Percentiles rank a stretch among this genome's conserved stretches.
Evolutionary conservation across 352 stramenopile species (phyloP).

Genomic region (Globisporangium yorkense): DNA sequence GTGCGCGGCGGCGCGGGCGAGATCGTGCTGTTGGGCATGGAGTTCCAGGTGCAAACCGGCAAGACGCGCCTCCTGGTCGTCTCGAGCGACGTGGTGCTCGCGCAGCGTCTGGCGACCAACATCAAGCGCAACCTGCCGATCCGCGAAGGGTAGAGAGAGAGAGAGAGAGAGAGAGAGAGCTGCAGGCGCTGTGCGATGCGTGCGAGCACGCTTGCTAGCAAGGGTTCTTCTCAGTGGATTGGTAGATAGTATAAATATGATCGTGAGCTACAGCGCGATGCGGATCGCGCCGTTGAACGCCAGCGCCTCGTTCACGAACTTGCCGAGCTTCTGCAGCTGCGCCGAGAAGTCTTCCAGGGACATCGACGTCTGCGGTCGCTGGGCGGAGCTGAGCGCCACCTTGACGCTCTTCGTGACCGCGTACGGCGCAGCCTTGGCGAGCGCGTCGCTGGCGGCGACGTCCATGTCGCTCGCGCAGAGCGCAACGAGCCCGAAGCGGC

Average conservation of each 20-base stretch:
- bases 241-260: too few species aligned
- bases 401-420: conserved; percentile 36
- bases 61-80: conserved; percentile 61
- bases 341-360: conserved; percentile 27
- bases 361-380: background rate
- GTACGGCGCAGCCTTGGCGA: conserved; percentile 29
- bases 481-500: conserved; percentile 19
- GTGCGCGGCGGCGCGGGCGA: conserved; percentile 42
- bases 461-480: conserved; percentile 32
- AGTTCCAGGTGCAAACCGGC: conserved; percentile 57
- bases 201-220: too few species aligned
- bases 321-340: conserved; percentile 22
- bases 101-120: conserved; percentile 38
- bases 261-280: conserved; percentile 8
- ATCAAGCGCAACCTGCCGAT: conserved; percentile 49
- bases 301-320: conserved; percentile 23
- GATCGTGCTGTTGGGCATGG: conserved; percentile 48
- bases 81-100: conserved; percentile 43
- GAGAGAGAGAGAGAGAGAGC: too few species aligned
- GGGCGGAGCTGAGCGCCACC: background rate
- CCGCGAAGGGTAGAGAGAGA: conserved; percentile 14
- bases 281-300: conserved; percentile 17
- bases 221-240: too few species aligned
- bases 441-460: conserved; percentile 14
- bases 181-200: too few species aligned